Evolutionary conservation across 108 stramenopile species (phyloP).

Genomic region (Pseudonitzschia multistriata): DNA sequence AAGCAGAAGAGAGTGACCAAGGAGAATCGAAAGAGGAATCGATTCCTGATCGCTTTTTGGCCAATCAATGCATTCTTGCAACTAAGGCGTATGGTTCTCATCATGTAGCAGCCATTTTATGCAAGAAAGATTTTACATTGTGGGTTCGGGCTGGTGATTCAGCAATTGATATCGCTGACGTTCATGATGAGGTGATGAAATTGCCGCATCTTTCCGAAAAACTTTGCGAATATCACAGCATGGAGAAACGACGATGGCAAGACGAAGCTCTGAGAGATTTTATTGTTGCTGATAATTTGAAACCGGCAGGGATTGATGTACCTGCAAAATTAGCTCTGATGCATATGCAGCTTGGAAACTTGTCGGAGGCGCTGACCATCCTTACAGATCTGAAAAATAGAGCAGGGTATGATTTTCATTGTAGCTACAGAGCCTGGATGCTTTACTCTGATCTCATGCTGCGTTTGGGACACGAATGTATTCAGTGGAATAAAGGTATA

Average conservation of each 20-base stretch:
- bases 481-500: slow-evolving; percentile 57
- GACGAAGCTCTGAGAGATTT: slow-evolving; percentile 71
- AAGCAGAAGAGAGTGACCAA: background rate
- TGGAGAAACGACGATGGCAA: slow-evolving; percentile 53
- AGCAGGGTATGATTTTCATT: slow-evolving; percentile 33
- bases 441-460: slow-evolving; percentile 86
- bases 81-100: slow-evolving; percentile 79
- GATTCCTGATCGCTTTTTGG: slow-evolving; percentile 19
- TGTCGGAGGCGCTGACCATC: slow-evolving; percentile 70
- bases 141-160: slow-evolving; percentile 84
- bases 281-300: slow-evolving; percentile 65
- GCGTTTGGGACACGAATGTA: slow-evolving; percentile 76
- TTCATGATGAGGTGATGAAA: slow-evolving; percentile 34
- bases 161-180: slow-evolving; percentile 54
- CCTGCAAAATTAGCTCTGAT: slow-evolving; percentile 70
- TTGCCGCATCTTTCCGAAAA: slow-evolving; percentile 10
- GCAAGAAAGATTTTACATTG: slow-evolving; percentile 73
- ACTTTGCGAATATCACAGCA: slow-evolving; percentile 25
- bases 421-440: slow-evolving; percentile 71
- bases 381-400: slow-evolving; percentile 72
- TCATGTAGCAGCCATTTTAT: slow-evolving; percentile 77
- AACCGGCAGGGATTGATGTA: slow-evolving; percentile 76
- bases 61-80: slow-evolving; percentile 58
- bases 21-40: slow-evolving; percentile 10
- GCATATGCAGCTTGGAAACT: slow-evolving; percentile 70